Base-by-base conservation (phyloP, 495 filamentous ascomycete genomes). In the Neurospora discreta region DNA sequence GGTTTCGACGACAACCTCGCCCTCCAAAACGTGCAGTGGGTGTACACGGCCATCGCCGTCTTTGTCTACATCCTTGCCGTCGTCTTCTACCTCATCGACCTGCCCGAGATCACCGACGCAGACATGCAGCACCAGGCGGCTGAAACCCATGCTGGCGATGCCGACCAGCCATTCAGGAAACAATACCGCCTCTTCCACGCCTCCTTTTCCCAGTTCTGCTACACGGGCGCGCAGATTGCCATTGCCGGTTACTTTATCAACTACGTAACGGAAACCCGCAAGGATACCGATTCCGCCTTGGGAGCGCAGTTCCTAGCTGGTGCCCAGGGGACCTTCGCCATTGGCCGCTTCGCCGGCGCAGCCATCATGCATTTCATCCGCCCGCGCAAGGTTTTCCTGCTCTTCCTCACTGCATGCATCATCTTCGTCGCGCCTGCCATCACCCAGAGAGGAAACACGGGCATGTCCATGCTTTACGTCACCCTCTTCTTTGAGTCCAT, bases 71-170 rank as follows among this genome's bases (percentile, higher is more conserved):
- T 87, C 40, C 85, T 93, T 5, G 88, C 89, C 18, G 76, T 86
- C 68, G 81, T 90, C 68, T 93, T 93, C 81, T 90, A 84, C 79
- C 75, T 92, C 41, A 84, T 86, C 6, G 82, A 82, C 0, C 90
- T 93, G 43, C 90, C 90, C 38, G 90, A 93, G 79, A 87, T 92
- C 75, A 92, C 90, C 4, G 90, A 93, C 75, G 89, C 90, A 39
- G 90, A 92, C 78, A 91, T 91, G 89, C 87, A 67, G 39, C 74
- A 73, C 70, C 75, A 84, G 30, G 83, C 84, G 42, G 86, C 84
- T 74, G 84, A 83, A 68, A 80, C 78, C 43, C 74, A 81, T 11
- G 80, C 77, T 20, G 82, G 76, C 69, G 77, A 78, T 69, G 82
- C 83, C 39, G 81, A 85, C 75, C 83, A 84, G 76, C 84, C 89